Evolutionary conservation across 352 stramenopile species (phyloP), one percentile per base, ranked within the genome.

Genomic region (Pilasporangium apinafurcum): DNA sequence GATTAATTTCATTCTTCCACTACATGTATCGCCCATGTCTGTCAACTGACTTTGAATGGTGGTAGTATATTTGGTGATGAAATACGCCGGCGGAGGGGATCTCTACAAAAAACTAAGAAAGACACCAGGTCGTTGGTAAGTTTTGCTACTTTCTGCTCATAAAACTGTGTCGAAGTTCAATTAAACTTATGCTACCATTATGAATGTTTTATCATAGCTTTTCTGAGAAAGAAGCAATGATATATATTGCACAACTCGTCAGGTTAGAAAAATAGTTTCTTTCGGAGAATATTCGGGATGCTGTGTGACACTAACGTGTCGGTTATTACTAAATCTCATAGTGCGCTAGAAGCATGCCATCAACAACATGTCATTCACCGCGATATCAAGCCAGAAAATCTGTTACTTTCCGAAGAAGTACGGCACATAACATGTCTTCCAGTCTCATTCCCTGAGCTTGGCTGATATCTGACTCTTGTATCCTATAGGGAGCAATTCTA

Each of bases 331-430:
- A 3, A 36, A 2, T 9, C 9, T 16, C 18, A 8, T 45, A 82
- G 64, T 32, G 66, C 65, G 13, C 51, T 92, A 25, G 69, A 86
- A 31, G 63, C 68, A 18, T 92, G 78, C 35, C 81, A 92, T 51
- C 44, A 84, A 20, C 78, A 92, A 45, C 79, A 87, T 43, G 78
- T 92, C 12, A 86, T 98, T 36, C 93, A 98, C 46, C 71, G 93
- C 12, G 94, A 98, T 47, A 98, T 98, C 41, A 98, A 98, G 58
- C 94, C 93, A 1, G 94, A 98, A 45, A 98, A 98, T 50, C 62
- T 98, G 38, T 67, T 98, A 34, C 54, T 93, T 17, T 82, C 76
- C 17, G 60, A 83, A 3, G 70, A 86, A 29, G 72, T 84, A 48
- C 31, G 21, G n/a, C n/a, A n/a, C n/a, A n/a, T n/a, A n/a, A n/a